A percentile compares a stretch with the other conserved stretches of the same genome.
Evolutionary conservation across 805 yeast species (phyloP).

Genomic region (Deakozyma indianensis): DNA sequence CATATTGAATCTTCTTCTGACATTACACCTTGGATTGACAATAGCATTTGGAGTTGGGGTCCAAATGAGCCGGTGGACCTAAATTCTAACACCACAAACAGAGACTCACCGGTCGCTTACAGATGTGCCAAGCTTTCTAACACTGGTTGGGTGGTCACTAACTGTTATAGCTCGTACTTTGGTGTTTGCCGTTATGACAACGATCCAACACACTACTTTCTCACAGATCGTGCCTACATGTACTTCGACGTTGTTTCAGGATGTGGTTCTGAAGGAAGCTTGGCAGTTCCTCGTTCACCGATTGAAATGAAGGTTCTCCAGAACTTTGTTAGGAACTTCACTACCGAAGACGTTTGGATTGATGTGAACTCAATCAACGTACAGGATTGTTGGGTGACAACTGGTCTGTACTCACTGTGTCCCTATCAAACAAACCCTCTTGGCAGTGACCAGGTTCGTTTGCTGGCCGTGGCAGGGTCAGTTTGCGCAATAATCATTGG

Average conservation of each 20-base stretch:
- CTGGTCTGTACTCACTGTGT: background rate
- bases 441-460: background rate
- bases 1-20: background rate
- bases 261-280: background rate
- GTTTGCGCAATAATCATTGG: background rate
- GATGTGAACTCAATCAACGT: background rate
- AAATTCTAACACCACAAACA: background rate
- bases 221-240: background rate
- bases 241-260: background rate
- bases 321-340: background rate
- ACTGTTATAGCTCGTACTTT: background rate
- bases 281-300: background rate
- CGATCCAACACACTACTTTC: background rate
- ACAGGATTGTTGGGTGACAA: background rate
- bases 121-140: background rate
- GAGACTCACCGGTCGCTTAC: background rate
- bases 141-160: background rate
- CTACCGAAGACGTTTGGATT: background rate
- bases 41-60: background rate
- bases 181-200: background rate
- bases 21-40: background rate
- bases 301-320: background rate
- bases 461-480: background rate
- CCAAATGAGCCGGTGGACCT: background rate
- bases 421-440: background rate